phyloP scores from a whole-genome alignment of 2,329 filamentous ascomycete genomes.

The Penicillium sp. region DNA sequence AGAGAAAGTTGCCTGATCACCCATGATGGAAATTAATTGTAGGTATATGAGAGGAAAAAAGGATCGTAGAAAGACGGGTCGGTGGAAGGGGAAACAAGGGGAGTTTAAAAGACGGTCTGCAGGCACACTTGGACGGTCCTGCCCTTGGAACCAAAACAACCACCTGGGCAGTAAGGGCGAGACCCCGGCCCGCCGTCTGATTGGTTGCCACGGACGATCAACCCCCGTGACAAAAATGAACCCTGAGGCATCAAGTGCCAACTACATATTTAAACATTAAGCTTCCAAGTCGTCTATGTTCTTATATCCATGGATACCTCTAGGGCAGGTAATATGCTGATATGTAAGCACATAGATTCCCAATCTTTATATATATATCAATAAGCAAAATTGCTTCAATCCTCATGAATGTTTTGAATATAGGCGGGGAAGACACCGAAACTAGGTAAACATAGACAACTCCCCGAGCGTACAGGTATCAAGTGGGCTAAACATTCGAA shows the following conservation, averaged over 20 bases:
- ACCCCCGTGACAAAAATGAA: slow-evolving; percentile 19
- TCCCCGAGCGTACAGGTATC: no score
- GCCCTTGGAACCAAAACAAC: slow-evolving; percentile 26
- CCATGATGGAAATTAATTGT: slow-evolving; percentile 30
- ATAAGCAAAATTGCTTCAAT: no score
- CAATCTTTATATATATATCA: no score
- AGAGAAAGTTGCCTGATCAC: slow-evolving; percentile 36
- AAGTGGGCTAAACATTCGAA: no score
- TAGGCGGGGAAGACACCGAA: no score
- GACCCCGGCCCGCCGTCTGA: slow-evolving; percentile 16
- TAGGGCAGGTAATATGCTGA: no score
- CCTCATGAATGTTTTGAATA: no score
- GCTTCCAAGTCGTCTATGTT: not conserved
- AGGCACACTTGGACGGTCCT: slow-evolving; percentile 18
- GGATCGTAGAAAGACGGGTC: slow-evolving; percentile 24
- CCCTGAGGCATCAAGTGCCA: slow-evolving; percentile 16
- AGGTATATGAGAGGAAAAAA: slow-evolving; percentile 9
- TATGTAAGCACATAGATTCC: no score
- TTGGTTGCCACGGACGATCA: slow-evolving; percentile 12
- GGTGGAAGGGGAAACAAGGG: slow-evolving; percentile 14
- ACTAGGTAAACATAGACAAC: no score
- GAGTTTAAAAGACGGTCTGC: slow-evolving; percentile 24
- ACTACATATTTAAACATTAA: not conserved
- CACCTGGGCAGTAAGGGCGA: slow-evolving; percentile 16
- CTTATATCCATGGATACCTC: no score